Conservation (phyloP, 148 eudicot species). For the Chenopodium suecicum region DNA sequence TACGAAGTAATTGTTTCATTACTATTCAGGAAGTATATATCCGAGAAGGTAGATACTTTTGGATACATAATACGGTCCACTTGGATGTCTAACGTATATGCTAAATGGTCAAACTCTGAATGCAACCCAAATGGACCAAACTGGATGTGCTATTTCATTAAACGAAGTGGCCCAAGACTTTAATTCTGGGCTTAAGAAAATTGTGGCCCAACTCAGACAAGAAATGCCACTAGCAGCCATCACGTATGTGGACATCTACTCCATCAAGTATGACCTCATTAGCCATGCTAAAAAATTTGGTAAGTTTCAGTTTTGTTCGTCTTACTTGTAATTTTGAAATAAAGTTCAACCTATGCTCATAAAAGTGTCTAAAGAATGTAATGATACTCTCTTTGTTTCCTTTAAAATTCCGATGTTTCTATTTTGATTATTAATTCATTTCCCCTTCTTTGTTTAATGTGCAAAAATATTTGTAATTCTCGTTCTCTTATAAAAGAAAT, state of each 20-base stretch:
- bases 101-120: constrained; percentile 40
- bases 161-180: constrained; percentile 62
- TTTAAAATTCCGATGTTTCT: too few species aligned
- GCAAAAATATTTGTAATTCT: too few species aligned
- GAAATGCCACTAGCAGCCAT: constrained; percentile 45
- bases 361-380: too few species aligned
- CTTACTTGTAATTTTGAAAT: too few species aligned
- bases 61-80: constrained; percentile 87
- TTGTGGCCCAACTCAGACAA: constrained; percentile 45
- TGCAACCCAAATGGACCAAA: constrained; percentile 48
- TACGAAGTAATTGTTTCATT: too few species aligned
- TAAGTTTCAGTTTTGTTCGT: constrained; percentile 16
- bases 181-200: constrained; percentile 45
- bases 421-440: too few species aligned
- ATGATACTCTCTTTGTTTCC: too few species aligned
- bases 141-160: constrained; percentile 46
- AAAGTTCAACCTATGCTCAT: too few species aligned
- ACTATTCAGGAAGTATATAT: constrained; percentile 37
- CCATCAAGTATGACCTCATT: constrained; percentile 61
- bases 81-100: constrained; percentile 71
- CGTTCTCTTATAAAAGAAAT: neutral
- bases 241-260: constrained; percentile 64
- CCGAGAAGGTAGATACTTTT: constrained; percentile 63
- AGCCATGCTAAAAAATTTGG: constrained; percentile 46
- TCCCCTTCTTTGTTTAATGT: too few species aligned